Evolutionary conservation across 2,329 filamentous ascomycete genomes (phyloP).

Genomic region (Elsinoe ampelina): DNA sequence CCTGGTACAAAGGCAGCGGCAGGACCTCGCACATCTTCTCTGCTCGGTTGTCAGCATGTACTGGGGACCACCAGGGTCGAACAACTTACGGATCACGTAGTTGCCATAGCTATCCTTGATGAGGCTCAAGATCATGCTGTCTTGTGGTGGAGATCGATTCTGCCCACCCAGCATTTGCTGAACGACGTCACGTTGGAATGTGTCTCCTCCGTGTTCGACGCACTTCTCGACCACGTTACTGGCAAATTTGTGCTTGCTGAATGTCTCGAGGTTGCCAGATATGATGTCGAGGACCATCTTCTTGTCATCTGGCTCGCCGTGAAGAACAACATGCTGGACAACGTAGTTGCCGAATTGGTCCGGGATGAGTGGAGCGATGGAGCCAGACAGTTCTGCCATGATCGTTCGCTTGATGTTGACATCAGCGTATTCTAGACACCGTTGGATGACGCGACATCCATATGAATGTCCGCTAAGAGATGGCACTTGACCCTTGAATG

Average conservation of each 20-base stretch:
- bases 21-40: conserved; percentile 64
- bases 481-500: conserved; percentile 66
- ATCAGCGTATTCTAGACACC: conserved; percentile 76
- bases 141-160: conserved; percentile 42
- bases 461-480: conserved; percentile 69
- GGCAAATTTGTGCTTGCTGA: conserved; percentile 92
- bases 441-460: conserved; percentile 86
- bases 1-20: conserved; percentile 31
- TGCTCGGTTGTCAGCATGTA: conserved; percentile 30
- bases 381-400: conserved; percentile 67
- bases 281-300: conserved; percentile 65
- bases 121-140: conserved; percentile 61
- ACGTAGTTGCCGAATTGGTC: conserved; percentile 97
- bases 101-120: conserved; percentile 92
- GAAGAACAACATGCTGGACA: conserved; percentile 78
- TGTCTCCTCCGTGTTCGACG: conserved; percentile 59
- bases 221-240: conserved; percentile 97
- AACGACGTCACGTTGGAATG: conserved; percentile 63
- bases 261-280: conserved; percentile 57
- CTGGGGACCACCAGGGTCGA: neutral
- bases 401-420: conserved; percentile 62
- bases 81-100: conserved; percentile 86
- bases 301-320: conserved; percentile 64
- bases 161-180: conserved; percentile 47
- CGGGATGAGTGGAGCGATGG: conserved; percentile 61